Evolutionary conservation across 306 rosid species (phyloP).

Genomic region (Cicer pinnatifidum): DNA sequence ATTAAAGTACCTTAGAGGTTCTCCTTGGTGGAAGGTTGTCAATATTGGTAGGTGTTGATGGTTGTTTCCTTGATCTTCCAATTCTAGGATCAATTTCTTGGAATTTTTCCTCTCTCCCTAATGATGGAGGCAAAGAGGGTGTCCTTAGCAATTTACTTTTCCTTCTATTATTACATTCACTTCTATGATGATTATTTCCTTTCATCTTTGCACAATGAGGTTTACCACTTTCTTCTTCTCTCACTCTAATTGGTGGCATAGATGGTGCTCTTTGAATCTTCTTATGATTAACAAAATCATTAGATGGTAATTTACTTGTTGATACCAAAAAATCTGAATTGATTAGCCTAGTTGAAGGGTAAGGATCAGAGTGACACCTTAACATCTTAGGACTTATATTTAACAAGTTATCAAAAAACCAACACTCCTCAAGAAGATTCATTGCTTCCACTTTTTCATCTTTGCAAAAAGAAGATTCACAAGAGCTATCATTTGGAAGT

Average conservation of each 20-base stretch:
- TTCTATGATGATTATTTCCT: conserved; percentile 38
- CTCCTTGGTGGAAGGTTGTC: conserved; percentile 52
- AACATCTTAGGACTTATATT: conserved; percentile 56
- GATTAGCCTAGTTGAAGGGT: conserved; percentile 48
- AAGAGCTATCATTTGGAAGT: conserved; percentile 44
- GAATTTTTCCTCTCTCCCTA: conserved; percentile 55
- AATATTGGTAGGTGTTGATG: conserved; percentile 45
- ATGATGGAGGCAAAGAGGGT: conserved; percentile 55
- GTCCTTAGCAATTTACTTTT: conserved; percentile 50
- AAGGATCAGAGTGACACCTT: conserved; percentile 71
- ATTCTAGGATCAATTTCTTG: conserved; percentile 43
- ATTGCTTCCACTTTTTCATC: conserved; percentile 57
- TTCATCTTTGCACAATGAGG: conserved; percentile 40
- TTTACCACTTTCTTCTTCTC: conserved; percentile 46
- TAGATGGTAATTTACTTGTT: conserved; percentile 23
- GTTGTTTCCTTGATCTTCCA: conserved; percentile 51
- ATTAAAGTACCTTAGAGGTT: conserved; percentile 56
- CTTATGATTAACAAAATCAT: conserved; percentile 33
- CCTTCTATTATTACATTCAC: conserved; percentile 33
- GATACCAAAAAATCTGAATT: conserved; percentile 43
- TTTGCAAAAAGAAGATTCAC: conserved; percentile 53
- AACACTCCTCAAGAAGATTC: conserved; percentile 77
- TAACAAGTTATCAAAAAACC: conserved; percentile 80
- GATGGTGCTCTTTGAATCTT: conserved; percentile 61
- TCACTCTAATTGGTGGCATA: conserved; percentile 55